Evolutionary conservation across 768 basidiomycete genomes (phyloP).

Genomic region (Panus rudis): DNA sequence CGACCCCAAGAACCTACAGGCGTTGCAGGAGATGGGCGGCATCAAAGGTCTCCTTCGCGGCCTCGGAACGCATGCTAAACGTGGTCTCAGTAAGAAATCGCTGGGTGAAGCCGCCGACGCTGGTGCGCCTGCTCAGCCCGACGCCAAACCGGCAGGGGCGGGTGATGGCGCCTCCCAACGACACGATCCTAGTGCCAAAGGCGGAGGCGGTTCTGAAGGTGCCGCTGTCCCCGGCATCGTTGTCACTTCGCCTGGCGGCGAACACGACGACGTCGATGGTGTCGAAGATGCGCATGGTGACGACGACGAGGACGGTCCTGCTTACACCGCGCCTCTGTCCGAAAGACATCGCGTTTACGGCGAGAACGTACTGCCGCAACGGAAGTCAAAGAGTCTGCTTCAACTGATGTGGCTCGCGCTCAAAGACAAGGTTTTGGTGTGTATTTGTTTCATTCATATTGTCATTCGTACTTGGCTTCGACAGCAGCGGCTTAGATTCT

Average conservation of each 20-base stretch:
- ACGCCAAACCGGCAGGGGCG: too few species aligned
- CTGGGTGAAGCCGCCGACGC: slow-evolving; percentile 13
- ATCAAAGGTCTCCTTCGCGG: slow-evolving; percentile 55
- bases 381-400: slow-evolving; percentile 41
- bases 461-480: slow-evolving; percentile 9
- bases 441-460: slow-evolving; percentile 17
- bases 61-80: slow-evolving; percentile 58
- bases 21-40: slow-evolving; percentile 68
- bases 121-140: slow-evolving; percentile 4
- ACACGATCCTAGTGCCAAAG: slow-evolving; percentile 19
- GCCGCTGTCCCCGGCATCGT: slow-evolving; percentile 19
- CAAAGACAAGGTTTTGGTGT: slow-evolving; percentile 57
- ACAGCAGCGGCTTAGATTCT: background rate
- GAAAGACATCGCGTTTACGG: slow-evolving; percentile 46
- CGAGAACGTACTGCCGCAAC: slow-evolving; percentile 40
- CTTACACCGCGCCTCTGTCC: slow-evolving; percentile 30
- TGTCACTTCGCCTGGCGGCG: slow-evolving; percentile 18
- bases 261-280: slow-evolving; percentile 14
- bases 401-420: slow-evolving; percentile 56
- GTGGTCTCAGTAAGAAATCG: slow-evolving; percentile 30
- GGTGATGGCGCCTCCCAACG: slow-evolving; percentile 27
- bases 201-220: background rate
- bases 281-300: slow-evolving; percentile 7
- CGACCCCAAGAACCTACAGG: slow-evolving; percentile 77
- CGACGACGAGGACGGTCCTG: slow-evolving; percentile 10